Conservation (phyloP, 1,284 basidiomycete genomes). For the Pterula multifida region DNA sequence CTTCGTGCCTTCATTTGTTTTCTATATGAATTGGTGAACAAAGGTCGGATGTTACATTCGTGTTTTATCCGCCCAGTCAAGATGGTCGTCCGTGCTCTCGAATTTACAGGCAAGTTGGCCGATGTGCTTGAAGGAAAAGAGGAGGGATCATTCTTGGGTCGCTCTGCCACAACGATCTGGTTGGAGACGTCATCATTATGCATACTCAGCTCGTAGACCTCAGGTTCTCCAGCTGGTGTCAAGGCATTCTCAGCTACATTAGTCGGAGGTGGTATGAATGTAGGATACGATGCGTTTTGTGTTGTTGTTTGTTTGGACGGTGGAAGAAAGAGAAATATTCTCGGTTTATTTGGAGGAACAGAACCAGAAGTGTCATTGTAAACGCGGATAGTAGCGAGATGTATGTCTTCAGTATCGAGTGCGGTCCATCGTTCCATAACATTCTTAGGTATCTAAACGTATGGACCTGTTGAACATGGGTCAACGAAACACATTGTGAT, state of each 20-base stretch:
- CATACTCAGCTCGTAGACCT: conserved; percentile 70
- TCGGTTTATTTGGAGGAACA: conserved; percentile 32
- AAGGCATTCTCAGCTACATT: conserved; percentile 13
- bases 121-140: conserved; percentile 17
- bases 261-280: conserved; percentile 22
- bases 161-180: conserved; percentile 66
- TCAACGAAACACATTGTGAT: conserved; percentile 6
- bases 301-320: conserved; percentile 15
- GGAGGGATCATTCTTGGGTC: conserved; percentile 46
- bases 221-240: conserved; percentile 30
- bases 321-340: conserved; percentile 58
- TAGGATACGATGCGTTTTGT: conserved; percentile 24
- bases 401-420: conserved; percentile 47
- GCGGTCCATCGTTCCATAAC: conserved; percentile 61
- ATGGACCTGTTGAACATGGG: conserved; percentile 5
- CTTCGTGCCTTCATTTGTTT: conserved; percentile 53
- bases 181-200: conserved; percentile 65
- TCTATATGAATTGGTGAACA: conserved; percentile 50
- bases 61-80: conserved; percentile 66
- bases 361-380: conserved; percentile 38
- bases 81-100: conserved; percentile 59
- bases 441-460: conserved; percentile 48
- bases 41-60: conserved; percentile 56
- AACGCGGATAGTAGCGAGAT: conserved; percentile 66
- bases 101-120: conserved; percentile 24